Conservation (phyloP, 169 alveolate species). For the Cryptosporidium baileyi region DNA sequence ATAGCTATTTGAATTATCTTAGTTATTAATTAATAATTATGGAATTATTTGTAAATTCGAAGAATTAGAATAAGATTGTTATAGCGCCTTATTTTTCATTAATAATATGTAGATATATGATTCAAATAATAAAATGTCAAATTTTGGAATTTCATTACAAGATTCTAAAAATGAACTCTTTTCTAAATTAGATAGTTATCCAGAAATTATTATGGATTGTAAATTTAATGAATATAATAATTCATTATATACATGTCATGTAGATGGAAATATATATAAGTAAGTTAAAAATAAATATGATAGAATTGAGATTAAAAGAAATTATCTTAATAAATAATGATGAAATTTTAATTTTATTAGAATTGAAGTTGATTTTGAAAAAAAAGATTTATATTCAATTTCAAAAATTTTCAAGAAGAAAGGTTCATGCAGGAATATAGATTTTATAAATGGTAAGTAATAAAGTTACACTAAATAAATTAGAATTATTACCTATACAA, state of each 20-base stretch:
- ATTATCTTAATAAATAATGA: too few species aligned
- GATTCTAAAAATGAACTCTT: not conserved
- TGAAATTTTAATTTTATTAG: slow-evolving; percentile 18
- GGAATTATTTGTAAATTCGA: too few species aligned
- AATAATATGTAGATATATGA: too few species aligned
- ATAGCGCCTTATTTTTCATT: too few species aligned
- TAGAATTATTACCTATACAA: not conserved
- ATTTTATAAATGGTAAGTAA: slow-evolving; percentile 43
- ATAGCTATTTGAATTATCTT: not conserved
- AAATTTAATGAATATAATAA: slow-evolving; percentile 7
- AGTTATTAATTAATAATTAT: too few species aligned
- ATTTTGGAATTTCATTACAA: slow-evolving; percentile 24
- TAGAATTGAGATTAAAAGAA: not conserved
- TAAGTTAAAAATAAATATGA: not conserved
- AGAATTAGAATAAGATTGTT: too few species aligned
- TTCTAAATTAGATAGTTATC: not conserved
- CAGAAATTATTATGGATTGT: slow-evolving; percentile 47
- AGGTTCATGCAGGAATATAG: slow-evolving; percentile 64
- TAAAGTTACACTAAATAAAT: not conserved
- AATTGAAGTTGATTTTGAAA: slow-evolving; percentile 12
- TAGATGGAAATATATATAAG: slow-evolving; percentile 27
- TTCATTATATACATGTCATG: slow-evolving; percentile 34
- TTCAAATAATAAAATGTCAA: not conserved
- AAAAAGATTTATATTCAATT: not conserved
- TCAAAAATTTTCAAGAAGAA: slow-evolving; percentile 22